phyloP scores from a whole-genome alignment of 75 land plant genomes.

The Chamaecyparis obtusa region DNA sequence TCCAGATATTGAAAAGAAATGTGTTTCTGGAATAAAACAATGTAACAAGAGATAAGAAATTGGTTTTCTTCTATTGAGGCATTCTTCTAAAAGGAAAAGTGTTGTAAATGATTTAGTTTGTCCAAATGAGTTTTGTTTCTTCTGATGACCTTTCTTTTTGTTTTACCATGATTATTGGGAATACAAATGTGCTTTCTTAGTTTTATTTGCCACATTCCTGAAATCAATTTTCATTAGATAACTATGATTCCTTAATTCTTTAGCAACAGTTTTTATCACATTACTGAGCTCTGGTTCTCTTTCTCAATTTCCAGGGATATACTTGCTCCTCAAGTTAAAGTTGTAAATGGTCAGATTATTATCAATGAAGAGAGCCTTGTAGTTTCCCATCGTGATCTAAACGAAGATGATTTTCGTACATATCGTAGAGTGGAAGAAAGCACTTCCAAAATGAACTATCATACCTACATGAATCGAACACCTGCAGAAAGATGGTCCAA shows the following conservation, averaged over 20 bases:
- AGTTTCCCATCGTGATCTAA: constrained; percentile 20
- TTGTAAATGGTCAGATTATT: constrained; percentile 37
- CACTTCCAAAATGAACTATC: constrained; percentile 63
- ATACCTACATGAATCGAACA: constrained; percentile 58
- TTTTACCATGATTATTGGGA: neutral
- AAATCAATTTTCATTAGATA: neutral
- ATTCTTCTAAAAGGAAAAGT: neutral
- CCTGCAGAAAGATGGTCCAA: constrained; percentile 60
- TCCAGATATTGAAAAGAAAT: neutral
- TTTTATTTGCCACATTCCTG: constrained; percentile 2
- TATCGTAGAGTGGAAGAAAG: constrained; percentile 44
- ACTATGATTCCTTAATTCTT: neutral
- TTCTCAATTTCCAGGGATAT: neutral
- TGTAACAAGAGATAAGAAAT: neutral
- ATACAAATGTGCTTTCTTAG: neutral
- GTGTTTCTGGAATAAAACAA: neutral
- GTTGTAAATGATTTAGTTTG: neutral
- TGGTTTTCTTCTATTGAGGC: neutral
- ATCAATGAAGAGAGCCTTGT: constrained; percentile 33
- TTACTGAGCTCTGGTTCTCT: neutral
- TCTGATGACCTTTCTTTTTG: neutral
- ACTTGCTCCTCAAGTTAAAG: constrained; percentile 36
- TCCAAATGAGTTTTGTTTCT: neutral
- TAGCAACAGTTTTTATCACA: neutral
- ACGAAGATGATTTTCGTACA: constrained; percentile 21